A percentile compares a stretch with the other conserved stretches of the same genome.
These are phyloP conservation scores for Arthrobotrys megalospora DNA, from an alignment of 2,329 filamentous ascomycete species.

Conservation along the genomic window DNA sequence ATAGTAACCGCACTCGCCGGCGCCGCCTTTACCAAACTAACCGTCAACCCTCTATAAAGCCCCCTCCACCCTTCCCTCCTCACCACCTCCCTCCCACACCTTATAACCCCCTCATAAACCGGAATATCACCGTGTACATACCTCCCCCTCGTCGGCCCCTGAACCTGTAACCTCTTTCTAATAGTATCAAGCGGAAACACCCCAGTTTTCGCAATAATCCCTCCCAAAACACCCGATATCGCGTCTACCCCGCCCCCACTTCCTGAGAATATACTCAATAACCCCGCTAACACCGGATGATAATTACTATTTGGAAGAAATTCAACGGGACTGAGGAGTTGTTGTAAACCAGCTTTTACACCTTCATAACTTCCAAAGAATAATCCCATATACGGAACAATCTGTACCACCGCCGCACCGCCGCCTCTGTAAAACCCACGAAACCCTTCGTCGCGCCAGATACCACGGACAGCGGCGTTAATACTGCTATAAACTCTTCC, in stretches of 20 bases:
- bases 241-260: slow-evolving; percentile 83
- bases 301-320: neutral
- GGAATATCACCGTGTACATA: slow-evolving; percentile 93
- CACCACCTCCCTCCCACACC: slow-evolving; percentile 79
- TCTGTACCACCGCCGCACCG: slow-evolving; percentile 84
- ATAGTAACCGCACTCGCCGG: slow-evolving; percentile 93
- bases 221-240: slow-evolving; percentile 83
- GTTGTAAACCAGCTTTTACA: slow-evolving; percentile 35
- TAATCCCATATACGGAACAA: slow-evolving; percentile 95
- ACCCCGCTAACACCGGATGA: slow-evolving; percentile 1
- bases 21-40: slow-evolving; percentile 92
- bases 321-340: no score
- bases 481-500: slow-evolving; percentile 23
- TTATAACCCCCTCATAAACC: slow-evolving; percentile 78
- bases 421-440: slow-evolving; percentile 90
- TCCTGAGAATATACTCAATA: slow-evolving; percentile 18
- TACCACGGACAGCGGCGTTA: slow-evolving; percentile 67
- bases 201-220: slow-evolving; percentile 85
- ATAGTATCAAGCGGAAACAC: slow-evolving; percentile 96
- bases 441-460: slow-evolving; percentile 80
- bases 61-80: slow-evolving; percentile 81
- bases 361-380: slow-evolving; percentile 94
- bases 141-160: slow-evolving; percentile 83
- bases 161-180: slow-evolving; percentile 92
- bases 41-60: slow-evolving; percentile 87